These are phyloP conservation scores for Solanum ossicruentum DNA, from an alignment of 257 asterid species.

Conservation along the genomic window DNA sequence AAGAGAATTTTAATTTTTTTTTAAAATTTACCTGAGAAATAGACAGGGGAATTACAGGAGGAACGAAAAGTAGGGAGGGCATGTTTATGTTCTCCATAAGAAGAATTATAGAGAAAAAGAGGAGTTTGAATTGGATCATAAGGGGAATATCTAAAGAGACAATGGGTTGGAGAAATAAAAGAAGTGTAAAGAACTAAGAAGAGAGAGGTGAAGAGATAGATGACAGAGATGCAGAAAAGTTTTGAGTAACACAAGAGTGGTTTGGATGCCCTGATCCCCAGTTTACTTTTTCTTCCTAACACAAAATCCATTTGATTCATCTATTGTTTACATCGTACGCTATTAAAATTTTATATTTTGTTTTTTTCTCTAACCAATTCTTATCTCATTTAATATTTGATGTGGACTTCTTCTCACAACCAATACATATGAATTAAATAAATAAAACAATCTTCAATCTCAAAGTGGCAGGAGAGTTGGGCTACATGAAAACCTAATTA, in stretches of 20 bases:
- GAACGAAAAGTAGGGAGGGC: conserved; percentile 72
- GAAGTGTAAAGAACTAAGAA: conserved; percentile 34
- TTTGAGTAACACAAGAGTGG: conserved; percentile 74
- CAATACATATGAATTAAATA: neutral
- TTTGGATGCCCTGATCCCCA: conserved; percentile 15
- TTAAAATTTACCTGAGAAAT: conserved; percentile 42
- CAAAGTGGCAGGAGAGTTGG: neutral
- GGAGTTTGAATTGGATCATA: conserved; percentile 59
- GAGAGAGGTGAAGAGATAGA: conserved; percentile 55
- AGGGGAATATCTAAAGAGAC: conserved; percentile 64
- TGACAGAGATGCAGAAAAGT: conserved; percentile 58
- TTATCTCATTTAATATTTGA: neutral
- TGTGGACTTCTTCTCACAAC: neutral
- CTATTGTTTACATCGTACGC: neutral
- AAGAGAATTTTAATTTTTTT: neutral
- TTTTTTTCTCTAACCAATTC: neutral
- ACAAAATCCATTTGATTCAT: neutral
- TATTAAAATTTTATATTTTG: neutral
- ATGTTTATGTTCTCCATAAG: conserved; percentile 90
- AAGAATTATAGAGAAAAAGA: conserved; percentile 57
- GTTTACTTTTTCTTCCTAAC: neutral
- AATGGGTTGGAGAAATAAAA: conserved; percentile 39
- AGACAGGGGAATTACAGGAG: conserved; percentile 70
- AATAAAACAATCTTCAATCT: neutral
- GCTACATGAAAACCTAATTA: neutral